Evolutionary conservation across 805 yeast species (phyloP), one percentile per base, ranked within the genome.

Genomic region (Metschnikowia anglica): DNA sequence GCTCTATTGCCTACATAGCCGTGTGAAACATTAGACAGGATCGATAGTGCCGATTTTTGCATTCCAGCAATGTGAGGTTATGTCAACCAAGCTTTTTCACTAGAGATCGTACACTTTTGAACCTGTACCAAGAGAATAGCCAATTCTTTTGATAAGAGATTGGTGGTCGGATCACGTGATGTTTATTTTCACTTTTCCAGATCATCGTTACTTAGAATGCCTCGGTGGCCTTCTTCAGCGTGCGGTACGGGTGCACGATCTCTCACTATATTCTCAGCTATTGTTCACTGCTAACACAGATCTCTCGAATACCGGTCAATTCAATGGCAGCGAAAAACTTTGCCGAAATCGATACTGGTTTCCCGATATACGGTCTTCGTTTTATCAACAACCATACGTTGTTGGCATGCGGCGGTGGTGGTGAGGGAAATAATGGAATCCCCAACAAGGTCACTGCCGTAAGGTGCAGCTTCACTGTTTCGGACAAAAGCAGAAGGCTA

Each of bases 331-430:
- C 47, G n/a, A 53, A 53, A 31, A 42, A 68, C 27, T 56, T 65
- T 21, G 70, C 72, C 6, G 54, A 61, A 18, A 56, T 71, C 26
- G 68, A 66, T 46, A 60, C 69, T 13, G 91, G 87, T 2, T 86
- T 82, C 55, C 98, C 99, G 1, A 73, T 89, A 10, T 86, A 84
- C 53, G 91, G 88, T 2, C 83, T 91, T 40, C 77, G 79, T 47
- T 89, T 88, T 59, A 69, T 82, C 34, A 72, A 77, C 51, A 74
- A 81, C 49, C 65, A 70, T 47, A 76, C 81, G 1, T 61, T 90
- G 20, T 62, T 89, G 37, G 84, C 84, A 21, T 81, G 88, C 2
- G 99, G 99, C 31, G 99, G 99, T 34, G 97, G 97, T 23, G 98
- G 97, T 19, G 95, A 88, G 61, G 96, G 96, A 8, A 82, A 81